A percentile compares a stretch with the other conserved stretches of the same genome.
Evolutionary conservation across 2,329 filamentous ascomycete genomes (phyloP).

Genomic region (Colletotrichum tabaci): DNA sequence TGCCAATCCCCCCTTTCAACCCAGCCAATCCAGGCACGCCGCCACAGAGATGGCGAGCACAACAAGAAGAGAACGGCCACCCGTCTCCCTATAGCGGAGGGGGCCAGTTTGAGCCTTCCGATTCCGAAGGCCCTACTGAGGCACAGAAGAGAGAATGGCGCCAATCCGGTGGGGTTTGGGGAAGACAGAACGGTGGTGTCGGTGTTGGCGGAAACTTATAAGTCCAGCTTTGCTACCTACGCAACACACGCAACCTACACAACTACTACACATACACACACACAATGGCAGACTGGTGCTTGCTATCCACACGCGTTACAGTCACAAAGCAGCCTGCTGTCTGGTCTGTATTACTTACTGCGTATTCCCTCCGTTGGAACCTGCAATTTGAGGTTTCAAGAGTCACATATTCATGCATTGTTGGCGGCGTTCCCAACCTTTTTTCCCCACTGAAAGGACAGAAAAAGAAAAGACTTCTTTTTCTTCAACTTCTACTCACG

Average conservation of each 20-base stretch:
- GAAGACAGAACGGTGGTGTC: conserved; percentile 64
- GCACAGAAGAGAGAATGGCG: conserved; percentile 69
- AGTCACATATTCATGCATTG: conserved; percentile 52
- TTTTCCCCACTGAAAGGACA: conserved; percentile 38
- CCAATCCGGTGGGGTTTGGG: conserved; percentile 65
- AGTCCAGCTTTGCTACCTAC: conserved; percentile 37
- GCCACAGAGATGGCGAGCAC: conserved; percentile 63
- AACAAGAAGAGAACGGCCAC: conserved; percentile 59
- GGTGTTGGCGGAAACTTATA: conserved; percentile 64
- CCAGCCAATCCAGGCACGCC: conserved; percentile 63
- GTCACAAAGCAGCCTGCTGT: conserved; percentile 13
- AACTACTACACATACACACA: conserved; percentile 5
- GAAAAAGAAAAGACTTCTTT: conserved; percentile 42
- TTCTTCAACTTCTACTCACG: conserved; percentile 43
- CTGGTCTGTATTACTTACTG: conserved; percentile 34
- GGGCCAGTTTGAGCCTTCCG: conserved; percentile 61
- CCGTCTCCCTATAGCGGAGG: conserved; percentile 58
- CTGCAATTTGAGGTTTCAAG: conserved; percentile 40
- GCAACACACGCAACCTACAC: not conserved
- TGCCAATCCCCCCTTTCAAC: conserved; percentile 50
- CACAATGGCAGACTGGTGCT: too few species aligned
- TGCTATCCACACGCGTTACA: too few species aligned
- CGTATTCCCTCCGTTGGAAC: conserved; percentile 28
- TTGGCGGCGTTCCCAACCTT: conserved; percentile 52
- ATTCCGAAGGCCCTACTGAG: conserved; percentile 58